Conservation (phyloP, 2,329 filamentous ascomycete species). For the Cryphonectria nitschkei region DNA sequence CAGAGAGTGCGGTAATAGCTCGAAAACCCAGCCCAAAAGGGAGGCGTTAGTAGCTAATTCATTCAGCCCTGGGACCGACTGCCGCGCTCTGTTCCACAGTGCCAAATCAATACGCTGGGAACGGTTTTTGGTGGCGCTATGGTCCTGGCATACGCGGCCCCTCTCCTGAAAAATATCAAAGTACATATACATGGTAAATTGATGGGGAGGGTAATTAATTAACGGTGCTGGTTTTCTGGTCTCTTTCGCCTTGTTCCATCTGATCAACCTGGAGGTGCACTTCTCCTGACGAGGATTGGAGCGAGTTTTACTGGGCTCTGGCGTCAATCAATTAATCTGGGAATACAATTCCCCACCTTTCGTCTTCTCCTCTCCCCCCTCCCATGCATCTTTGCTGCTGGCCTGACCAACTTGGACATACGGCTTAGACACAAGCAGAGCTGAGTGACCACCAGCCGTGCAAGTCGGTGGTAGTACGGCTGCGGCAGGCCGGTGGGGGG, state of each 20-base stretch:
- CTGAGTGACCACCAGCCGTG: not conserved
- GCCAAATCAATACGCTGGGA: slow-evolving; percentile 12
- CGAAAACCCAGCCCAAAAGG: not conserved
- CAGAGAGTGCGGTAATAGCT: not conserved
- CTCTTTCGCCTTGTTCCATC: not conserved
- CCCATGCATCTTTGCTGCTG: not conserved
- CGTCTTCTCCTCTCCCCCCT: not conserved
- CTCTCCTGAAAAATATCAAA: slow-evolving; percentile 26
- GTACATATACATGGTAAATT: slow-evolving; percentile 8
- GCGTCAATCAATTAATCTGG: slow-evolving; percentile 17
- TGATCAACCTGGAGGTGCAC: not conserved
- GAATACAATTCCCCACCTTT: slow-evolving; percentile 3
- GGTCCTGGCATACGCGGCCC: slow-evolving; percentile 23
- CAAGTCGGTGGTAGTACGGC: slow-evolving; percentile 5
- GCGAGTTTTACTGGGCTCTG: not conserved
- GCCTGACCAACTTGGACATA: not conserved
- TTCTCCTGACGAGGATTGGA: slow-evolving; percentile 12
- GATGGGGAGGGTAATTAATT: slow-evolving; percentile 3
- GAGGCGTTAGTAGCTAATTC: not conserved
- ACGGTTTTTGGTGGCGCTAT: not conserved
- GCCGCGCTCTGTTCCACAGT: slow-evolving; percentile 18
- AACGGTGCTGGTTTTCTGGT: not conserved
- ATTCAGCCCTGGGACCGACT: slow-evolving; percentile 8
- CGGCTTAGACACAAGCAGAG: not conserved
- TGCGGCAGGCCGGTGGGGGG: slow-evolving; percentile 23